Evolutionary conservation across 306 rosid genomes (phyloP), one percentile per base, ranked within the genome.

Genomic region (Quercus agrifolia): DNA sequence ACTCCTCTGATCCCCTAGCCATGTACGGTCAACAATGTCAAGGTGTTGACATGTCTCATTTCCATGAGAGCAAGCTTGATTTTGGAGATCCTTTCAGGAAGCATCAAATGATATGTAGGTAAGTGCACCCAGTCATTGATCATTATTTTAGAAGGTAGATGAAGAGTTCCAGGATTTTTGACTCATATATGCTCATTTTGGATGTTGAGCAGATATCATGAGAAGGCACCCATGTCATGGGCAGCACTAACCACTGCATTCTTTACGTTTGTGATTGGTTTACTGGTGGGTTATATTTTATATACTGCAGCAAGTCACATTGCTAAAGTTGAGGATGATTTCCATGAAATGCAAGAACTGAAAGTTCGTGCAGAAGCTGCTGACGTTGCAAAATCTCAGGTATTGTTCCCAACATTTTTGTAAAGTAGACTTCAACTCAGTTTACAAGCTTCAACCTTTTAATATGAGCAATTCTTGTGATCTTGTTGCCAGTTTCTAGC

Each of bases 21-120:
- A 96, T 96, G 99, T 93, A 93, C 70, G 99, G 99, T 57, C 90
- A 88, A 85, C 94, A 85, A 86, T 58, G 89, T 61, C 93, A 96
- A 88, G 93, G 88, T 14, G 92, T 93, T n/a, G 99, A 96, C 70
- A 38, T 21, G 71, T 93, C 93, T 73, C 94, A 90, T 74, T 71
- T 28, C 66, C 98, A 91, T 82, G 92, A 84, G 79, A 96, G 99
- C 80, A 88, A 87, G 86, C 98, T 96, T 82, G 98, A 96, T 86
- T 96, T 96, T 80, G 99, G 99, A 78, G 99, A 96, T 86, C 91
- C 99, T 23, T 91, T 79, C 86, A 86, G 99, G 83, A 93, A 86
- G 83, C 99, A 96, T 85, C 80, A 80, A 82, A 96, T 96, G 99
- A 88, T 93, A 77, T 96, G 99, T 85, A 91, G 99, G 99, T 93